phyloP scores from a whole-genome alignment of 257 asterid genomes.

The Solanum pinnatisectum region DNA sequence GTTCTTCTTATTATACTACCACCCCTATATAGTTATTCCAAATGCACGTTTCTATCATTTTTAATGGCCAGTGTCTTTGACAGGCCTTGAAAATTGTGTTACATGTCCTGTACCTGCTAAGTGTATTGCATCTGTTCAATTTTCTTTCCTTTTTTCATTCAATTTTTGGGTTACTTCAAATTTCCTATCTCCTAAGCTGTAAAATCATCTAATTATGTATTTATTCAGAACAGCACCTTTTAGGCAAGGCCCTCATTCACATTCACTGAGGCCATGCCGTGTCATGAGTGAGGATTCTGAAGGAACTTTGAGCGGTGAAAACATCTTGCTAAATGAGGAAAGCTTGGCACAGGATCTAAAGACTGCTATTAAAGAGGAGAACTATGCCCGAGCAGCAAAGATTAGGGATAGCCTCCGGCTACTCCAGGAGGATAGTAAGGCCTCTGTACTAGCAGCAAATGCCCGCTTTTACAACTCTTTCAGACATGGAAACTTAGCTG shows the following conservation, averaged over 20 bases:
- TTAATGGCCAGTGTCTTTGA: not conserved
- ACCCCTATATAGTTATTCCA: not conserved
- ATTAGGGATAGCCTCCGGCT: slow-evolving; percentile 78
- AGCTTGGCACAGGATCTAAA: slow-evolving; percentile 63
- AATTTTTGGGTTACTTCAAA: not conserved
- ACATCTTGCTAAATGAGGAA: slow-evolving; percentile 65
- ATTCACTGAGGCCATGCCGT: slow-evolving; percentile 21
- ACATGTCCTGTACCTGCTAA: not conserved
- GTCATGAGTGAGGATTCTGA: slow-evolving; percentile 74
- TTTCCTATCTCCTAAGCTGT: not conserved
- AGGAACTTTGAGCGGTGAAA: slow-evolving; percentile 70
- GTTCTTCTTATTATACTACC: not conserved
- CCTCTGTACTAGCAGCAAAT: slow-evolving; percentile 81
- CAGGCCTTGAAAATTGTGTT: not conserved
- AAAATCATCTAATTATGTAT: slow-evolving; percentile 17
- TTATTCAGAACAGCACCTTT: slow-evolving; percentile 50
- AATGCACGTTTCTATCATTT: not conserved
- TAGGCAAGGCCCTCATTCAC: slow-evolving; percentile 37
- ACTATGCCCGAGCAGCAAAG: slow-evolving; percentile 78
- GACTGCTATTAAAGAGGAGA: slow-evolving; percentile 70
- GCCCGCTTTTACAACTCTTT: slow-evolving; percentile 72
- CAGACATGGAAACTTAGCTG: slow-evolving; percentile 68
- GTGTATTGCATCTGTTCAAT: not conserved
- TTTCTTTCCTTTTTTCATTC: not conserved
- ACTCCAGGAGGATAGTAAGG: slow-evolving; percentile 84